Percentiles rank a stretch among this genome's conserved stretches.
These are phyloP conservation scores for Rhodotorula sp. DNA, from an alignment of 1,284 basidiomycete genomes.

Conservation along the genomic window DNA sequence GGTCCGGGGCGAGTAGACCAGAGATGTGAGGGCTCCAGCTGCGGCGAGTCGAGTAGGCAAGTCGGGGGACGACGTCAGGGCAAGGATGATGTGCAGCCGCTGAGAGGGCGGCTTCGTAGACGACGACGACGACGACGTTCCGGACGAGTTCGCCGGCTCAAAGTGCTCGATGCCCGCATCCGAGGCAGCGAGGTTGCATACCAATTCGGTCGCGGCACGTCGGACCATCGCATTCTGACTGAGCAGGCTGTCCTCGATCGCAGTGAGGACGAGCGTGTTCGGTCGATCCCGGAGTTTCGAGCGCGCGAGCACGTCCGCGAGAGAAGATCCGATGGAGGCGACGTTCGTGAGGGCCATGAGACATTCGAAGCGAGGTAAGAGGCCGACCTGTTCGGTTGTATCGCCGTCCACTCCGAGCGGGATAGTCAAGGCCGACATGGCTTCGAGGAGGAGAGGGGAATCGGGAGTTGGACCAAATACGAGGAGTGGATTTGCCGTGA, in stretches of 20 bases:
- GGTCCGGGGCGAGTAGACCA: slow-evolving; percentile 62
- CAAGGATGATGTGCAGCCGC: slow-evolving; percentile 73
- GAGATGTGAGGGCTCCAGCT: slow-evolving; percentile 76
- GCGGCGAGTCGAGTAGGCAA: slow-evolving; percentile 76
- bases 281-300: slow-evolving; percentile 18
- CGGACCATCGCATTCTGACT: slow-evolving; percentile 77
- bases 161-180: slow-evolving; percentile 72
- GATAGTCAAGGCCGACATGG: slow-evolving; percentile 70
- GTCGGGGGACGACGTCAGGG: slow-evolving; percentile 81
- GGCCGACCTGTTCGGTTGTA: slow-evolving; percentile 57
- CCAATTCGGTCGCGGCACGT: slow-evolving; percentile 83
- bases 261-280: slow-evolving; percentile 60
- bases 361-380: slow-evolving; percentile 85
- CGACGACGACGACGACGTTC: background rate
- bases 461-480: slow-evolving; percentile 75
- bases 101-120: background rate
- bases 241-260: slow-evolving; percentile 75
- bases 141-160: slow-evolving; percentile 31
- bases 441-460: slow-evolving; percentile 71
- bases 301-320: slow-evolving; percentile 65
- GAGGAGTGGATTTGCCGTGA: slow-evolving; percentile 82
- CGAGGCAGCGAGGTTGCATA: slow-evolving; percentile 84
- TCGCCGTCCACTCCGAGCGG: slow-evolving; percentile 58
- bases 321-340: slow-evolving; percentile 68
- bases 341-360: slow-evolving; percentile 96